Evolutionary conservation across 805 yeast species (phyloP), one percentile per base, ranked within the genome.

Genomic region (Kazachstania africana): DNA sequence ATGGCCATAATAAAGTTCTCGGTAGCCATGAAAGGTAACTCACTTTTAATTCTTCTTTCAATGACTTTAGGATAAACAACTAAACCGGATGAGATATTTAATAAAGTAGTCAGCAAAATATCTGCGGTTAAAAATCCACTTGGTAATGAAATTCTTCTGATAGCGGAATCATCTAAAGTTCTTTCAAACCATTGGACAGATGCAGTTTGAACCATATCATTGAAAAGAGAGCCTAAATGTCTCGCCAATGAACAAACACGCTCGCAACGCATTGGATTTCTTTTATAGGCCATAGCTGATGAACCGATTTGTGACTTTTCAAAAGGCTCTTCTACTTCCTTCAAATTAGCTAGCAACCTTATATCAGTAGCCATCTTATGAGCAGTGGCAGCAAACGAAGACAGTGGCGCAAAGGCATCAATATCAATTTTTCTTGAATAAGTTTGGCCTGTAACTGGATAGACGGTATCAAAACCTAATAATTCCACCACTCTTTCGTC

Each of bases 171-270:
- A 62, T 91, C 98, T 53, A 91, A 71, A 22, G 98, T 91, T 67
- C 98, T 82, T 68, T 91, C 98, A 57, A 91, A 91, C 98, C 98
- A 91, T 66, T 91, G 98, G 31, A 91, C 97, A 22, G 95, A 79
- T 6, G 97, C 93, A 30, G 98, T 91, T 63, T 84, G 91, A 47
- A 88, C 81, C 33, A 95, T 93, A 60, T 91, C 97, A 53, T 70
- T 84, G 64, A 79, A 81, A 46, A 85, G 66, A 12, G 94, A 79
- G 42, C 95, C 94, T 61, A 91, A 61, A 60, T 88, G 97, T 67
- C 98, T 82, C 14, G 97, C 75, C 44, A 91, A 71, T n/a, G 98
- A 91, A 66, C 98, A 91, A 37, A 91, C 96, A 62, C 98, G 77
- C 68, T 91, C 98, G 55, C 88, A 79, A 68, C 98, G 80, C 98